Evolutionary conservation across 2,329 filamentous ascomycete species (phyloP), one percentile per base, ranked within the genome.

Genomic region (Sporothrix pallida): DNA sequence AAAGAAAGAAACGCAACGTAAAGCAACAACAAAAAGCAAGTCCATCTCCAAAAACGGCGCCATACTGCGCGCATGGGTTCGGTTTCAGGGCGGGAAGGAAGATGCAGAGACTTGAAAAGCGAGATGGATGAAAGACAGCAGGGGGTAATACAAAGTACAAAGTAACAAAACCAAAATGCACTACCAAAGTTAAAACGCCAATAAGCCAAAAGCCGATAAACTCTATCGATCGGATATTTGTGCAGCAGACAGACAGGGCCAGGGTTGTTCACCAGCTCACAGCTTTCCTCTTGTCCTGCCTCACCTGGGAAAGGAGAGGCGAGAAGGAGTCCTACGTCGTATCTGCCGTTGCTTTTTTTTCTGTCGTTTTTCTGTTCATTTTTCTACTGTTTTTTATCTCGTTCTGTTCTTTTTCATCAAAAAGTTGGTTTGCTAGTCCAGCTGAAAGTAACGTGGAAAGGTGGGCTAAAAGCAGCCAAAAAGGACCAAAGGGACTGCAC

Each of bases 181-280:
- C 31, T 3, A 37, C 31, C 31, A 37, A 37, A 37, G 31, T 37
- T 37, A 37, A 37, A 37, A 37, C 31, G 31, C 31, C 31, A 5
- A 37, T 6, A 37, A 37, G 31, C 31, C 42, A 46, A 48, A 67
- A 31, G 7, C 17, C 37, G 46, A 8, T 46, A 65, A 23, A 65
- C 60, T 65, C 60, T 65, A 46, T 65, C 60, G 60, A 65, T 65
- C 60, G 60, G 60, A 65, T 20, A 65, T 65, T 65, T 65, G 60
- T 65, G 60, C 37, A 65, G 37, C 60, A 20, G 42, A 44, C 60
- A 20, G 42, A 44, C 60, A 46, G 37, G 60, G 20, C 60, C 37
- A 44, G 60, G 60, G n/a, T 46, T 6, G n/a, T n/a, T n/a, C 26
- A 52, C 48, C 26, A 26, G 8, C 26, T 15, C 62, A 5, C 42